Evolutionary conservation across 1,284 basidiomycete genomes (phyloP), one percentile per base, ranked within the genome.

Genomic region (Taiwanofungus camphoratus): DNA sequence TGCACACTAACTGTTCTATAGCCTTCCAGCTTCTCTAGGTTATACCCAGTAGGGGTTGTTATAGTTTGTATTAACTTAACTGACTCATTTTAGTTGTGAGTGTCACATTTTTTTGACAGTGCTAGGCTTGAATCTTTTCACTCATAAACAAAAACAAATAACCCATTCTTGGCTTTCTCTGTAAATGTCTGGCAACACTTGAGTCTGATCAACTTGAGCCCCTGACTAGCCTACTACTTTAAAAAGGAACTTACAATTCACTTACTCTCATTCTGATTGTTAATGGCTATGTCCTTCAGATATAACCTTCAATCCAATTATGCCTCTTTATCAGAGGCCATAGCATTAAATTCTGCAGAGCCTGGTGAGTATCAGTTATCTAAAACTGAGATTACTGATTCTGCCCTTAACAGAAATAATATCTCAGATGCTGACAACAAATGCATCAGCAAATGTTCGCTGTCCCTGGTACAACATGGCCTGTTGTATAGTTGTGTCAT

Each of bases 71-170:
- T n/a, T 30, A 29, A 30, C 23, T 5, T 26, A 13, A 29, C 38
- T 26, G 26, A 29, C 27, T 30, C 23, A 15, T 15, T 19, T 19
- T 8, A n/a, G 26, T 29, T 20, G 38, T 29, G 26, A 40, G 15
- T 19, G 38, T 29, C 38, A 40, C 38, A 40, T 29, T n/a, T 40
- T 40, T 40, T 30, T 40, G 26, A 40, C 38, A 40, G 38, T 29
- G 20, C 12, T 30, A 40, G 13, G 23, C 15, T 21, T 20, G 11
- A 11, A 15, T 15, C n/a, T 9, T 26, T 26, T n/a, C n/a, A n/a
- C n/a, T n/a, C n/a, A n/a, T n/a, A n/a, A n/a, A n/a, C n/a, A n/a
- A n/a, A 20, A 22, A 11, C 19, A 15, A 38, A 23, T 6, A 30
- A 13, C 26, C 27, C 20, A 11, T 23, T 22, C 24, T 30, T 29